Evolutionary conservation across 73 alveolate genomes (phyloP), one percentile per base, ranked within the genome.

Genomic region (Paramecium caudatum): DNA sequence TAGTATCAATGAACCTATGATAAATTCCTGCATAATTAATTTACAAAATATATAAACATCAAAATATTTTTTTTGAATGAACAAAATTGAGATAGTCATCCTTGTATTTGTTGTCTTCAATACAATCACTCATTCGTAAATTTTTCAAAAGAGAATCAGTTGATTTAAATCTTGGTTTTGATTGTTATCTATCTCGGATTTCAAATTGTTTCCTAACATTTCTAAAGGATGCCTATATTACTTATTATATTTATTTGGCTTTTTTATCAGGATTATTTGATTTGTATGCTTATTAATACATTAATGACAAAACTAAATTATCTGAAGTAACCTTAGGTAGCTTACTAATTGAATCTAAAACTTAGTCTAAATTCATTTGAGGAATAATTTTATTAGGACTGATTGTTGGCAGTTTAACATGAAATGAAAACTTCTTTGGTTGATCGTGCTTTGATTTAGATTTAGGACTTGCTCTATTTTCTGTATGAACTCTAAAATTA

Each of bases 231-330:
- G 84, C 84, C 37, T 32, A 23, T 1, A 68, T 68, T 7, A 68
- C 61, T 37, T 68, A 34, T 68, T 68, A 12, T 4, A 68, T 68
- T 68, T 68, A 23, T 10, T 43, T 68, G 9, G 84, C 84, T 16
- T 43, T 68, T 68, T 68, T 68, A 15, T 68, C 84, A 5, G 84
- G 84, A 68, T 68, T 68, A 32, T 68, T 37, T 12, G 47, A 68
- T 16, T 68, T 68, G 37, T 68, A 68, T 17, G 84, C 84, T 33
- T 68, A 37, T 37, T 68, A 37, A 68, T 68, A 68, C 84, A 68
- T 68, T 17, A 68, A 68, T 17, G 84, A 68, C 3, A 68, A 25
- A 16, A 68, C 84, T 32, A 68, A 32, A 68, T 68, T 68, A 68
- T 68, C 84, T 17, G 47, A 7, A n/a, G 84, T 47, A 33, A 68